phyloP scores from a whole-genome alignment of 768 basidiomycete genomes.

The Lactarius deliciosus region DNA sequence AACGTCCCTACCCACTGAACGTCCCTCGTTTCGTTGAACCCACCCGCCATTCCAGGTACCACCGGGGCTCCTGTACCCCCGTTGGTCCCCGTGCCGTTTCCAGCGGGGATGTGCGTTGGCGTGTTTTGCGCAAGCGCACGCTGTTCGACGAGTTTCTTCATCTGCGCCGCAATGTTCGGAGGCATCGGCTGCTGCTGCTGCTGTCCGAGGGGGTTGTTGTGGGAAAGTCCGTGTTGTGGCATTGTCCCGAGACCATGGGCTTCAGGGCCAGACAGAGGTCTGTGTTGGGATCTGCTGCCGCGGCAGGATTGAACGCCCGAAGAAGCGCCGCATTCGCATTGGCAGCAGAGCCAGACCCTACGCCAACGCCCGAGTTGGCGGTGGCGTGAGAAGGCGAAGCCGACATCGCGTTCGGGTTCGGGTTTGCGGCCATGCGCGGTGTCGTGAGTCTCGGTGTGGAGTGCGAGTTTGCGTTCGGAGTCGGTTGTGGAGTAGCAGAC shows the following conservation, averaged over 20 bases:
- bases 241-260: neutral
- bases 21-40: neutral
- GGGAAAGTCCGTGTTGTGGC: conserved; percentile 10
- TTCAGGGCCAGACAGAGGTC: neutral
- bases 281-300: conserved; percentile 18
- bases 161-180: conserved; percentile 22
- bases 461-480: conserved; percentile 11
- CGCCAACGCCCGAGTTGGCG: neutral
- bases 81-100: conserved; percentile 1
- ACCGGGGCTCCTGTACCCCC: conserved; percentile 1
- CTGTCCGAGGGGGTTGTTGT: conserved; percentile 7
- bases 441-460: conserved; percentile 19
- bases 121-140: conserved; percentile 11
- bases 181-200: conserved; percentile 10
- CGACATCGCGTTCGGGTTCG: conserved; percentile 4
- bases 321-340: conserved; percentile 14
- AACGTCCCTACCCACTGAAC: conserved; percentile 25
- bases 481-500: conserved; percentile 12
- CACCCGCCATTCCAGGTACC: neutral
- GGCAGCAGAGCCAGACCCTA: conserved; percentile 1
- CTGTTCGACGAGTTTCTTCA: conserved; percentile 27
- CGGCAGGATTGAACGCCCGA: conserved; percentile 11
- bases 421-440: conserved; percentile 10
- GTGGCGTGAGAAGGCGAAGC: neutral
- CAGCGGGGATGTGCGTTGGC: neutral